Percentiles rank a stretch among this genome's conserved stretches.
Evolutionary conservation across 140 eudicot genomes (phyloP).

Genomic region (Bidens hawaiensis): DNA sequence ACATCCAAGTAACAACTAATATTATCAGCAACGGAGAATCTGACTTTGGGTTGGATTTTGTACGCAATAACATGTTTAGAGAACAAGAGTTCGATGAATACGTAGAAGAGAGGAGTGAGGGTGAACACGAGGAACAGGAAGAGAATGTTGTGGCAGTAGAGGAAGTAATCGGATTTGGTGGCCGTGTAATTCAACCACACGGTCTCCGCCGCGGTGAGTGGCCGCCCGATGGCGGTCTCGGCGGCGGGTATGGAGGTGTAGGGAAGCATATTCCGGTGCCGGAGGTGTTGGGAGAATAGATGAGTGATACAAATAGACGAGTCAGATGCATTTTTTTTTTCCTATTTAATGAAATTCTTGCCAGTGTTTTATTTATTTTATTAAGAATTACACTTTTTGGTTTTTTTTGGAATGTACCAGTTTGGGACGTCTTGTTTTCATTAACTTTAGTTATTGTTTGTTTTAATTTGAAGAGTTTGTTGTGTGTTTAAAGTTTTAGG

Average conservation of each 20-base stretch:
- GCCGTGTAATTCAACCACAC: constrained; percentile 83
- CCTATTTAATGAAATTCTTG: no score
- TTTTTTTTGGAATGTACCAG: no score
- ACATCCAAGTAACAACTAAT: constrained; percentile 61
- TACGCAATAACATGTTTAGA: constrained; percentile 23
- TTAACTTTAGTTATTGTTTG: no score
- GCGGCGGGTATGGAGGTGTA: constrained; percentile 56
- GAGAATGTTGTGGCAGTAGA: constrained; percentile 83
- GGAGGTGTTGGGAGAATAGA: no score
- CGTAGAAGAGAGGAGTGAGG: constrained; percentile 49
- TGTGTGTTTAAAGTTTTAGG: no score
- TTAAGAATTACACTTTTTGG: no score
- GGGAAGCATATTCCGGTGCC: constrained; percentile 52
- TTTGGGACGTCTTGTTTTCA: no score
- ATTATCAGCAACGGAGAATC: constrained; percentile 38
- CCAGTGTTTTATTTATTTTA: no score
- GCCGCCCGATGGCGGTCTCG: constrained; percentile 60
- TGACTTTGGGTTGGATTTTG: constrained; percentile 82
- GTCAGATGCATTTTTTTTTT: no score
- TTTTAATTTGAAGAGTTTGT: no score
- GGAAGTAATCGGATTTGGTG: constrained; percentile 75
- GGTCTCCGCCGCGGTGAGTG: constrained; percentile 69
- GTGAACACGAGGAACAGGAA: constrained; percentile 75
- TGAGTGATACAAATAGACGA: no score
- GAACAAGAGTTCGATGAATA: constrained; percentile 39